phyloP scores from a whole-genome alignment of 2,329 filamentous ascomycete genomes.

The Aspergillus brasiliensis region DNA sequence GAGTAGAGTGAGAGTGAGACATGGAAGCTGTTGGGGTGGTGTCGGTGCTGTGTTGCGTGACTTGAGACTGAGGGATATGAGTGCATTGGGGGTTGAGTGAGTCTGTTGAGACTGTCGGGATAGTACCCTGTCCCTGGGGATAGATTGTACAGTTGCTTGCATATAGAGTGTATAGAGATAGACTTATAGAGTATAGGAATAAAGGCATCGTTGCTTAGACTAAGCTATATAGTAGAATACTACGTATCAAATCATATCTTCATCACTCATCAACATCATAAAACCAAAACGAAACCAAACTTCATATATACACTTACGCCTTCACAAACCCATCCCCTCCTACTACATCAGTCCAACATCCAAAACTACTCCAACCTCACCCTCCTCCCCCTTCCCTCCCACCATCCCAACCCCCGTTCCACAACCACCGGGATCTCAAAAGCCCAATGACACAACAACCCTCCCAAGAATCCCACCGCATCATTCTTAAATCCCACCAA shows the following conservation, averaged over 20 bases:
- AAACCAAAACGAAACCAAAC: too few relatives aligned
- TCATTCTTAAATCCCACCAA: constrained; percentile 88
- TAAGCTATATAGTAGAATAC: too few relatives aligned
- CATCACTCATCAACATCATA: too few relatives aligned
- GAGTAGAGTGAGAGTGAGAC: constrained; percentile 23
- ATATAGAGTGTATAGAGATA: neutral
- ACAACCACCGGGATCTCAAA: constrained; percentile 51
- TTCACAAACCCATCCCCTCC: neutral
- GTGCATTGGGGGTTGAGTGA: neutral
- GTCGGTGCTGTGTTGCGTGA: too few relatives aligned
- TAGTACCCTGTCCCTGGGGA: neutral
- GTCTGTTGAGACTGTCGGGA: neutral
- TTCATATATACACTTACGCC: too few relatives aligned
- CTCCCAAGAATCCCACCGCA: constrained; percentile 80
- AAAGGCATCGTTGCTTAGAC: neutral
- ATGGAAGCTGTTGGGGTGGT: too few relatives aligned
- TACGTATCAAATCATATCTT: too few relatives aligned
- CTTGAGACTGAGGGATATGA: neutral
- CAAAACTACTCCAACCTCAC: constrained; percentile 24
- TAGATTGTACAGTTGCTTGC: neutral
- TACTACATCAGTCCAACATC: too few relatives aligned
- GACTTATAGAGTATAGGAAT: neutral
- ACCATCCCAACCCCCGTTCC: constrained; percentile 27
- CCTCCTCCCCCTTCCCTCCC: constrained; percentile 34
- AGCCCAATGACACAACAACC: constrained; percentile 75